Base-by-base conservation (phyloP, 2,329 filamentous ascomycete species). In the Hymenoscyphus albidus region DNA sequence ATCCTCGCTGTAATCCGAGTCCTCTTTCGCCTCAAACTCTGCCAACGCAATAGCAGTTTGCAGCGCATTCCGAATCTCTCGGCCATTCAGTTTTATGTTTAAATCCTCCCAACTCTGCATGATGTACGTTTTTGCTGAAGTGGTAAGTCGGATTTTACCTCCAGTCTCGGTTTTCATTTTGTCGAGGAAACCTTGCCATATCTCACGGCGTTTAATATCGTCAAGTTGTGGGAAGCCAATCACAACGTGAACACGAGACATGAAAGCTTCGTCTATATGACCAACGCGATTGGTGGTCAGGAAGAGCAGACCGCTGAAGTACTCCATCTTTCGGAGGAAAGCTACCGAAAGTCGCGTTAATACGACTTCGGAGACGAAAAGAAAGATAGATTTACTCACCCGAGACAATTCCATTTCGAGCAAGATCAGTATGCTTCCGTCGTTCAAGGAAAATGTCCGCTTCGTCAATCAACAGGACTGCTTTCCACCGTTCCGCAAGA, bases 391-490 rank as follows among this genome's bases (percentile, higher is more conserved):
- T 10, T 5, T 38, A 10, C 32, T 13, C 38, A 65, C 65, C 65
- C 3, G 62, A 64, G 38, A 64, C 58, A 14, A 67, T 51, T n/a
- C 42, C 66, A 55, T 77, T 77, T 7, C 74, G 76, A 4, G 70
- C 54, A 1, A 76, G 70, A 59, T 77, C 73, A 1, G 65, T 59
- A 3, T 64, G 66, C 1, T 66, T 60, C 3, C 76, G 72, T 1
- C 70, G 68, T 63, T 77, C 73, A 48, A 78, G 67, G 71, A 82
- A 84, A 6, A 84, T 79, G 63, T 83, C 82, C 13, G 80, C 80
- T 71, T 83, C 81, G 67, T 83, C 82, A 2, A 84, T 76, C 12
- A 84, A 75, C 12, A 83, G 70, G 6, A 84, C 78, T 7, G 79
- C 81, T 48, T 79, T 76, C 82, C 82, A 85, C 14, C 18, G 27